Evolutionary conservation across 257 asterid species (phyloP).

Genomic region (Nicotiana tomentosiformis): DNA sequence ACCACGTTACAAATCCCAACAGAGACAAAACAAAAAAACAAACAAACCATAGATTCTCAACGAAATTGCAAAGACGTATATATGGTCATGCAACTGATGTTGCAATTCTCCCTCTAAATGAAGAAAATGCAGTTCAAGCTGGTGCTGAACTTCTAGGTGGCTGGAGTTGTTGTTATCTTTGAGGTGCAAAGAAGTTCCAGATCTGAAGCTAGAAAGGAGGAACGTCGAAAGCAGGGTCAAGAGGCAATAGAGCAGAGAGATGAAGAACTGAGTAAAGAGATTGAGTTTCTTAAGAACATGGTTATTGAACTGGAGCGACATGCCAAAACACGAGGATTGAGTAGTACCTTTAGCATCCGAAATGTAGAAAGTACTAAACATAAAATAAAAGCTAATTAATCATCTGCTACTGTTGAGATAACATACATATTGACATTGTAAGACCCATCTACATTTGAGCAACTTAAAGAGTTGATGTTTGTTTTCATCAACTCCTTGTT

Average conservation of each 20-base stretch:
- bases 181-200: conserved; percentile 83
- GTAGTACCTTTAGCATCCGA: conserved; percentile 34
- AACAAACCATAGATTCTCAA: conserved; percentile 70
- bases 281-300: conserved; percentile 48
- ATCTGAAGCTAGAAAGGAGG: conserved; percentile 93
- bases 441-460: not conserved
- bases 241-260: conserved; percentile 57
- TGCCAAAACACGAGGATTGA: conserved; percentile 33
- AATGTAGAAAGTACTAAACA: conserved; percentile 20
- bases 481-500: not conserved
- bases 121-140: conserved; percentile 87
- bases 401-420: not conserved
- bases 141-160: conserved; percentile 91
- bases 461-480: not conserved
- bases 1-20: too few species aligned
- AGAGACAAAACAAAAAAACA: too few species aligned
- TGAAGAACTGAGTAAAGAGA: conserved; percentile 50
- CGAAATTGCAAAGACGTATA: conserved; percentile 70
- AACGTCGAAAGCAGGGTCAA: conserved; percentile 46
- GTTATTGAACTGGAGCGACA: conserved; percentile 42
- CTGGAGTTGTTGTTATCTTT: conserved; percentile 56
- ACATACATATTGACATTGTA: not conserved
- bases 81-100: conserved; percentile 78
- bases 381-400: conserved; percentile 7
- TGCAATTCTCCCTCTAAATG: conserved; percentile 77